Base-by-base conservation (phyloP, 208 protist species). In the Lotmaria passim region DNA sequence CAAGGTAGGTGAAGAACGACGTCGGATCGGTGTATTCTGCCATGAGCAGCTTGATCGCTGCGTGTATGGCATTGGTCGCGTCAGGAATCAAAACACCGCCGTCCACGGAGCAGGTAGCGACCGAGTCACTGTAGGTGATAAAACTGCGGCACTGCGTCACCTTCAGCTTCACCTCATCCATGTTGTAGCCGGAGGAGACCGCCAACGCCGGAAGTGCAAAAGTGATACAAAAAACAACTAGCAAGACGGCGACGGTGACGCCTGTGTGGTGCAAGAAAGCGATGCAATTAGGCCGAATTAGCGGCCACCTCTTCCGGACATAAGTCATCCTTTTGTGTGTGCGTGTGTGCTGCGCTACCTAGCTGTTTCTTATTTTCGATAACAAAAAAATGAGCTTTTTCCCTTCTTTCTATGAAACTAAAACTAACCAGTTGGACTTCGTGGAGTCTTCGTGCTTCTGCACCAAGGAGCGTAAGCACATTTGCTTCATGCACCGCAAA, bases 1-100 rank as follows among this genome's bases (percentile, higher is more conserved):
- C 72, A 8, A 75, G 67, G 47, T 51, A 76, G 15, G 73, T 48
- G 50, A 69, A 59, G 61, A 62, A 75, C 15, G 3, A 8, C 6
- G n/a, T 31, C 3, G 30, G 19, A 26, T 15, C 11, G 3, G 11
- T 36, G 15, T 56, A 19, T 11, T 43, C 46, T 0, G 11, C 34
- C 36, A 73, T 66, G 17, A 68, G 33, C 17, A 30, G 17, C 15
- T 62, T 63, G 33, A 73, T 41, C 0, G 17, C 36, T n/a, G 31
- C 8, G 53, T 75, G 73, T 23, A 68, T 23, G 26, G 63, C 26
- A 26, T 39, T 58, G 14, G 65, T 57, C 4, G 60, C 24, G 23
- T 75, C 72, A 7, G 64, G 44, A 23, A 68, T 34, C 21, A 75
- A 33, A 3, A 30, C 28, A 5, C 60, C 78, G 47, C 52, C 56